Percentiles rank a stretch among this genome's conserved stretches.
Conservation (phyloP, 176 grass and related monocot species). For the Pontederia crassipes region DNA sequence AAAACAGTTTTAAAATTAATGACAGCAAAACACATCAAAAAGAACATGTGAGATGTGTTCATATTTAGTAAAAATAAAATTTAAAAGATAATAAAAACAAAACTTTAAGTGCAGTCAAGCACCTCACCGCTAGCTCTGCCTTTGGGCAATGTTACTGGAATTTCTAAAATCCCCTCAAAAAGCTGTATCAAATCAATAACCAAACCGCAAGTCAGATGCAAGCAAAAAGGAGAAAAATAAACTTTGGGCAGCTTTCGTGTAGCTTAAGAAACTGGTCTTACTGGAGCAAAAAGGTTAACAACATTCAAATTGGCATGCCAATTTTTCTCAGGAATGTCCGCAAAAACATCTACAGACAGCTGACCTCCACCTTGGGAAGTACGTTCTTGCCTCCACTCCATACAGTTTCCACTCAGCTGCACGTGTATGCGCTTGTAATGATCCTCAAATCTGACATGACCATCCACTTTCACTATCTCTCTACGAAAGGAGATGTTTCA, state of each 20-base stretch:
- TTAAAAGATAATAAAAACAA: background rate
- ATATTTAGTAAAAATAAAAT: background rate
- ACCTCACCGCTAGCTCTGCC: conserved; percentile 99
- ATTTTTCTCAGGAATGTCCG: conserved; percentile 79
- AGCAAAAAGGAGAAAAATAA: background rate
- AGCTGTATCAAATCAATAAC: conserved; percentile 38
- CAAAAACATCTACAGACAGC: conserved; percentile 88
- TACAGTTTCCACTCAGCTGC: conserved; percentile 67
- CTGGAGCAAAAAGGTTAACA: conserved; percentile 76
- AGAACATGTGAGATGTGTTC: background rate
- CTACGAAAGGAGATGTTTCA: conserved; percentile 29
- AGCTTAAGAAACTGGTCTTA: conserved; percentile 32
- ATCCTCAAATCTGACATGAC: conserved; percentile 64
- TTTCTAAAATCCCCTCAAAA: conserved; percentile 82
- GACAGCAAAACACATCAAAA: background rate
- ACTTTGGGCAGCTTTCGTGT: conserved; percentile 6
- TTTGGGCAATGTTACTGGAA: conserved; percentile 70
- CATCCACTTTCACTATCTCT: conserved; percentile 78
- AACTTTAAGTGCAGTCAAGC: conserved; percentile 46
- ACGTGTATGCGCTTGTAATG: conserved; percentile 68
- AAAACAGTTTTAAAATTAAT: no score
- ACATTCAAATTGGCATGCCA: conserved; percentile 95
- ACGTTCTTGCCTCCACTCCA: conserved; percentile 84
- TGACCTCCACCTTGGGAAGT: conserved; percentile 88
- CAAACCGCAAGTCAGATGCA: background rate